These are phyloP conservation scores for Candida sanyaensis DNA, from an alignment of 1,139 yeast species.

Conservation along the genomic window DNA sequence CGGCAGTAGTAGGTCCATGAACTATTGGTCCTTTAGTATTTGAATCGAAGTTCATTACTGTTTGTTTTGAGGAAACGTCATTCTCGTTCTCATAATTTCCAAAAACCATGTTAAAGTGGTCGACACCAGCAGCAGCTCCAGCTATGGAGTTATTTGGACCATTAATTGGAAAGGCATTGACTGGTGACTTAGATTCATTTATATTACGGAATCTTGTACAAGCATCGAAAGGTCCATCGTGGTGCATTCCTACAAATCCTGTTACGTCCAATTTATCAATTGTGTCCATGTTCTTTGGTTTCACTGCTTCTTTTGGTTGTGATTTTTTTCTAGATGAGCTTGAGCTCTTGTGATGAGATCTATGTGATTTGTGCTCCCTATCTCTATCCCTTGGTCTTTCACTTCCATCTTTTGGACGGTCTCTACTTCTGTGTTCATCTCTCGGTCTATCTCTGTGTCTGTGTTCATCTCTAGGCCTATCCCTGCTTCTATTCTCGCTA, in stretches of 20 bases:
- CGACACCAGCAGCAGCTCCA: conserved; percentile 56
- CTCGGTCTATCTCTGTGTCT: conserved; percentile 3
- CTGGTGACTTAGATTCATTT: conserved; percentile 81
- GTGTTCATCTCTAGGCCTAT: conserved; percentile 1
- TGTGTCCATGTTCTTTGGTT: conserved; percentile 74
- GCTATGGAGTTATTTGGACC: conserved; percentile 90
- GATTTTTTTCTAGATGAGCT: conserved; percentile 1
- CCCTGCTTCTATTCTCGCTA: conserved; percentile 11
- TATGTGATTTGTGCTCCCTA: conserved; percentile 1
- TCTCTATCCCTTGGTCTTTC: conserved; percentile 1
- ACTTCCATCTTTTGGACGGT: neutral
- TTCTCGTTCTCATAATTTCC: conserved; percentile 44
- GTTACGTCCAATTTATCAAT: conserved; percentile 95
- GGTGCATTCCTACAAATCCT: conserved; percentile 96
- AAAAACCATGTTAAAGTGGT: conserved; percentile 61
- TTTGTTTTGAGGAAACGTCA: conserved; percentile 46
- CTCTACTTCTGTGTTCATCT: conserved; percentile 1
- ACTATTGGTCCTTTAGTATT: conserved; percentile 66
- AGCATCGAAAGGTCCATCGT: conserved; percentile 98
- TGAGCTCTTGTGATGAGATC: neutral
- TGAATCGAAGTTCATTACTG: conserved; percentile 71
- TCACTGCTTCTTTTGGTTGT: conserved; percentile 28
- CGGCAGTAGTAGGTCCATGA: conserved; percentile 84
- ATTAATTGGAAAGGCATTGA: conserved; percentile 90
- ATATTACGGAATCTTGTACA: conserved; percentile 96